Evolutionary conservation across 768 basidiomycete genomes (phyloP), one percentile per base, ranked within the genome.

Genomic region (Pleurotus ostreatus): DNA sequence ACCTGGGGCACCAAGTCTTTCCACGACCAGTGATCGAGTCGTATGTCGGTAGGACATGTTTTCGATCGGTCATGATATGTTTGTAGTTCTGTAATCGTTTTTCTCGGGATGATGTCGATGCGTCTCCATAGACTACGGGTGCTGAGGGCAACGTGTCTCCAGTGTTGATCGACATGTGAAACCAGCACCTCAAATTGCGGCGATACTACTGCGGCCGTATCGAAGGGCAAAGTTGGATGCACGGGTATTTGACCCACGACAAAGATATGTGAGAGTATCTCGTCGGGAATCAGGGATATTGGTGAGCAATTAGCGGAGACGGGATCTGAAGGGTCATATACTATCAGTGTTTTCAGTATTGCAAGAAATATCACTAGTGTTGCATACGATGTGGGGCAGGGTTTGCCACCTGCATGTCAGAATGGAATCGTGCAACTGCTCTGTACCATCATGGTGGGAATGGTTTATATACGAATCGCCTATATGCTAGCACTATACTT

Each of bases 101-200:
- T 63, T 3, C 34, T 48, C 2, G 65, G 59, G 20, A 62, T 49
- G 20, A 76, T 59, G 18, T 63, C 58, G 53, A 81, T 72, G 12
- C 59, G 58, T 2, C 68, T 65, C 80, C 79, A 82, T 13, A 81
- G 70, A 1, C 49, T 47, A 1, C 68, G 71, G 4, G 74, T 74
- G 20, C 55, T 59, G 40, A 78, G 47, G 1, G 78, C 76, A 4
- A 78, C 65, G 11, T 63, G 52, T 53, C 78, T 75, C 59, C 78
- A 75, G 53, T 66, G 61, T 5, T 63, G 63, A 61, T 67, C 72
- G 30, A 77, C 73, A 49, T 77, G 75, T 9, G 74, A 72, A 5
- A 74, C 64, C 3, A 70, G 34, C 34, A 77, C 51, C 51, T 78
- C 75, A 60, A 78, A 77, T 2, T 71, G 63, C 13, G 20, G 30